A percentile compares a stretch with the other conserved stretches of the same genome.
These are phyloP conservation scores for Rhododendron vialii DNA, from an alignment of 148 eudicot species.

Conservation along the genomic window DNA sequence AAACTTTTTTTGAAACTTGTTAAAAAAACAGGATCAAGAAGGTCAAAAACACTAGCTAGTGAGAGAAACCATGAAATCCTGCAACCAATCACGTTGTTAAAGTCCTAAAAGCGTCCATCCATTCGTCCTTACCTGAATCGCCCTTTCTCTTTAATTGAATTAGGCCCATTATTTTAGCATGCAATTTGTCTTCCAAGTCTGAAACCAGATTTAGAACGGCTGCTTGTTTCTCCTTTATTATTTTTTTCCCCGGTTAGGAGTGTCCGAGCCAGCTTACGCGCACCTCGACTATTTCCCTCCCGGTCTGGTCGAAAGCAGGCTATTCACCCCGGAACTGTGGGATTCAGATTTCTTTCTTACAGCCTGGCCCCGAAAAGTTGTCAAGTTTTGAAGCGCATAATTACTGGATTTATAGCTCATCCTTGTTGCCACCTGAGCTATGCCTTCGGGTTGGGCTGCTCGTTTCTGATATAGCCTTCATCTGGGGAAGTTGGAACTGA, in stretches of 20 bases:
- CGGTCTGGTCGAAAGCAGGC: neutral
- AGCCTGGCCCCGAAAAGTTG: neutral
- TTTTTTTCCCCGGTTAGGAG: neutral
- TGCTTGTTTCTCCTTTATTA: no score
- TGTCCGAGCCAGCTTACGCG: neutral
- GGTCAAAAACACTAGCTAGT: neutral
- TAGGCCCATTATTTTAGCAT: neutral
- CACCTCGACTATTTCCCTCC: no score
- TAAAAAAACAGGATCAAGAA: neutral
- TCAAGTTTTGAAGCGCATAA: neutral
- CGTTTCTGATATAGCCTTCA: neutral
- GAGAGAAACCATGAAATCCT: neutral
- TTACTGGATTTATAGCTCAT: neutral
- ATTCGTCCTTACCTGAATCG: neutral
- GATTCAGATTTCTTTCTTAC: no score
- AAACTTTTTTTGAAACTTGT: neutral
- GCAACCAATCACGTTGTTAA: neutral
- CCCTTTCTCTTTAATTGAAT: neutral
- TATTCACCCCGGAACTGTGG: neutral
- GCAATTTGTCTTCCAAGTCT: neutral
- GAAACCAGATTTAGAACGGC: neutral
- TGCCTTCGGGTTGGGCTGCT: neutral
- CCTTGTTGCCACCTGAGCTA: neutral
- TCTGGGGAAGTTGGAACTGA: neutral
- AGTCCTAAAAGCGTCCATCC: neutral